Base-by-base conservation (phyloP, 371 early-diverging fungal species). In the Rhizopus arrhizus region DNA sequence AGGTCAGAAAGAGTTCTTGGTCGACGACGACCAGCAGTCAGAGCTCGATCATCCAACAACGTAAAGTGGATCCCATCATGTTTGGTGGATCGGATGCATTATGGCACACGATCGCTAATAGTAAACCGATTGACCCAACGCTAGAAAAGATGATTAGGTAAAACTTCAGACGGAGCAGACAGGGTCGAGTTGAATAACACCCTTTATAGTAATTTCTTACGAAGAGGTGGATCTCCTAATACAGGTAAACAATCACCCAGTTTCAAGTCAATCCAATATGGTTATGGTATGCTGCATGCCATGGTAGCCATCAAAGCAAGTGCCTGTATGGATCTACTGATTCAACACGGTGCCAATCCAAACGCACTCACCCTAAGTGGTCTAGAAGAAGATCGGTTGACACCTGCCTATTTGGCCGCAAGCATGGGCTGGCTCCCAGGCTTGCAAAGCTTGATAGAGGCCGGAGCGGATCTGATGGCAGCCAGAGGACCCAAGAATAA, bases 221-320 rank as follows among this genome's bases (percentile, higher is more conserved):
- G 74, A 42, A 73, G 75, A 15, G 77, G 77, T 22, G 81, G 81
- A n/a, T 77, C 77, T 3, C 81, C 81, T 12, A 80, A 80, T 56
- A 77, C 77, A 52, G 81, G 78, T 15, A 80, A 75, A 16, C 77
- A 77, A 62, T 69, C 74, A 3, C 57, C 71, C 8, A 63, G 67
- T n/a, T 38, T 56, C 22, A 58, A 67, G 11, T n/a, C 32, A 2
- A 65, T 80, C 10, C 66, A 72, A 34, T 73, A 74, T 59, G 81
- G 81, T 6, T 77, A 72, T 60, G 81, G 81, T 15, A 62, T 80
- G 71, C 52, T 80, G 28, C 81, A 80, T 58, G 68, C 77, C 4
- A 40, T 69, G 40, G 64, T 80, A 53, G 69, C 64, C 10, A 59
- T 69, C 29, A 75, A 77, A 43, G 70, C 72, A 13, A 48, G 61